Percentiles rank a stretch among this genome's conserved stretches.
Evolutionary conservation across 768 basidiomycete genomes (phyloP).

Genomic region (Calocybe indica): DNA sequence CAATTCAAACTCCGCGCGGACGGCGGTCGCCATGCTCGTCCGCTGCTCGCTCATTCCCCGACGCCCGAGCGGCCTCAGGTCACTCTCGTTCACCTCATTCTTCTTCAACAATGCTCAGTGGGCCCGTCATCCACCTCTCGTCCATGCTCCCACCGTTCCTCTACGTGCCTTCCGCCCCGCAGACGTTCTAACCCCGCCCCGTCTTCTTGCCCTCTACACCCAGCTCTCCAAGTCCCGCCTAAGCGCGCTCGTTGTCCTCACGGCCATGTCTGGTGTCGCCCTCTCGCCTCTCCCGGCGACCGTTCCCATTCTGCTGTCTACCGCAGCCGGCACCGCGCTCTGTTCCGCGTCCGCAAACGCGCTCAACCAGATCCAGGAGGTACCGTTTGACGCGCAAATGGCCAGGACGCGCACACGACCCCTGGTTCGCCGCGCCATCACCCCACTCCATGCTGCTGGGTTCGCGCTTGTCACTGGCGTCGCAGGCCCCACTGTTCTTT

Average conservation of each 20-base stretch:
- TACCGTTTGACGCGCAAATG: slow-evolving; percentile 97
- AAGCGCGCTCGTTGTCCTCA: slow-evolving; percentile 78
- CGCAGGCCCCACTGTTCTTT: slow-evolving; percentile 73
- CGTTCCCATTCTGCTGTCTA: slow-evolving; percentile 77
- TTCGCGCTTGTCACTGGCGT: slow-evolving; percentile 78
- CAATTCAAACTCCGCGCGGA: slow-evolving; percentile 16
- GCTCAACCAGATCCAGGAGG: slow-evolving; percentile 91
- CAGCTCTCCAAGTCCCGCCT: slow-evolving; percentile 85
- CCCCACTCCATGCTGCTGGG: slow-evolving; percentile 73
- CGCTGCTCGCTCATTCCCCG: not conserved
- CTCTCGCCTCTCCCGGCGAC: slow-evolving; percentile 85
- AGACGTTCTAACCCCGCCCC: slow-evolving; percentile 40
- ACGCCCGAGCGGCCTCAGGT: slow-evolving; percentile 5
- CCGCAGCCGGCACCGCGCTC: slow-evolving; percentile 84
- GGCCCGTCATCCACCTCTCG: slow-evolving; percentile 16
- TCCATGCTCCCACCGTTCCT: slow-evolving; percentile 8
- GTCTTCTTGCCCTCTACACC: slow-evolving; percentile 61
- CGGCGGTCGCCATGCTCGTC: not conserved
- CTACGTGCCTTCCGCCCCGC: slow-evolving; percentile 26
- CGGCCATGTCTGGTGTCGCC: slow-evolving; percentile 89
- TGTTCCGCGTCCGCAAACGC: slow-evolving; percentile 93
- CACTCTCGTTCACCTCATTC: slow-evolving; percentile 42
- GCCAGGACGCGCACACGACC: slow-evolving; percentile 83
- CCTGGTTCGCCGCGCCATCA: slow-evolving; percentile 79
- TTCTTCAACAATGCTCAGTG: slow-evolving; percentile 62